Conservation (phyloP, 2,329 filamentous ascomycete genomes). For the Neonectria coccinea region DNA sequence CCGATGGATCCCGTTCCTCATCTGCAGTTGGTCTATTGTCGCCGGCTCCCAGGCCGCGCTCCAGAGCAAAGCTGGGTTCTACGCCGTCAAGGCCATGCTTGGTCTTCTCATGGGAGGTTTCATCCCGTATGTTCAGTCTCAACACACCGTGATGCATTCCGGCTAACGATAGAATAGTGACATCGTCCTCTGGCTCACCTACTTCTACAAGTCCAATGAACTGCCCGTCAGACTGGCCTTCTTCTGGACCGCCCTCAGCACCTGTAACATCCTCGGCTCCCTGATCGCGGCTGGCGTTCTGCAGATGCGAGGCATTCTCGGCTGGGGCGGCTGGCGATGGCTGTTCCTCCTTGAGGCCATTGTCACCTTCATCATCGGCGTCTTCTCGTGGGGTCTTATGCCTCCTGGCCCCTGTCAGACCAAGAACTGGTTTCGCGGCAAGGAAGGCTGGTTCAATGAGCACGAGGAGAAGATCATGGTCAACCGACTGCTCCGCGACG, state of each 20-base stretch:
- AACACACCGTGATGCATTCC: not conserved
- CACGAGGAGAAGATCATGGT: conserved; percentile 72
- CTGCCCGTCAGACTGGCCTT: conserved; percentile 72
- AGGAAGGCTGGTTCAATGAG: conserved; percentile 71
- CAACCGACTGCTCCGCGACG: conserved; percentile 69
- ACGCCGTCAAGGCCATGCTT: conserved; percentile 56
- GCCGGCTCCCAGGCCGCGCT: conserved; percentile 54
- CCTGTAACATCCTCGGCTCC: conserved; percentile 64
- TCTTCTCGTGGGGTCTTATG: conserved; percentile 60
- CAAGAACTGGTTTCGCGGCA: conserved; percentile 66
- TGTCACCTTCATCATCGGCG: conserved; percentile 55
- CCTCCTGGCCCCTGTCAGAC: conserved; percentile 62
- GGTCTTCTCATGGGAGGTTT: conserved; percentile 64
- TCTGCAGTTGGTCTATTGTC: conserved; percentile 56
- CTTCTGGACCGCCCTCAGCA: conserved; percentile 78
- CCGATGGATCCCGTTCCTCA: conserved; percentile 57
- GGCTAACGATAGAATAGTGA: conserved; percentile 35
- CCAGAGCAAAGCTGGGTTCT: conserved; percentile 52
- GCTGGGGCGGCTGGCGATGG: conserved; percentile 56
- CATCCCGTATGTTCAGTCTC: conserved; percentile 55
- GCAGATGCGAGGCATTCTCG: conserved; percentile 52
- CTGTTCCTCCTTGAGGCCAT: conserved; percentile 65
- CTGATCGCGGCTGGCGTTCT: conserved; percentile 59
- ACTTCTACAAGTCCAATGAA: conserved; percentile 80
- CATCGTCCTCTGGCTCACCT: conserved; percentile 75